Base-by-base conservation (phyloP, 441 rosid species). In the Manihot esculenta region DNA sequence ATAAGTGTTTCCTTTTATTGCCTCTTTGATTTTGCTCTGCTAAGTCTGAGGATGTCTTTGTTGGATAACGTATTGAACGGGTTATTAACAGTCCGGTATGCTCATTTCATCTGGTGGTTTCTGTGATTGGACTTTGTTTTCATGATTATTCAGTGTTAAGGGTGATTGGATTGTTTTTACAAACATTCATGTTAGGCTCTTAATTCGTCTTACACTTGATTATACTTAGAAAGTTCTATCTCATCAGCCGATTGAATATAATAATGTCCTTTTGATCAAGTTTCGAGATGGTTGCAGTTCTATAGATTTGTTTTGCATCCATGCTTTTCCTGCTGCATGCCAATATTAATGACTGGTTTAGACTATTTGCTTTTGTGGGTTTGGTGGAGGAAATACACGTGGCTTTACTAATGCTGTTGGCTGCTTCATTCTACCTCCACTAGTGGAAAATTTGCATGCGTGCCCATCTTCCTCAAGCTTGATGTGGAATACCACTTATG, bases 301-400 rank as follows among this genome's bases (percentile, higher is more conserved):
- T 50, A 5, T 26, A 35, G 10, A 20, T 35, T 13, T n/a, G 18
- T 53, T 55, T 23, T 12, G 2, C 35, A 1, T 66, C 5, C 0
- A 30, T 26, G 59, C 21, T 33, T 35, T 49, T 12, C 14, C 38
- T 7, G 15, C n/a, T 70, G 66, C 66, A 70, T 60, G 73, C 50
- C 47, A 24, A 70, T 2, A 15, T 33, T 9, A 60, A 12, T 50
- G 59, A 47, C 35, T 48, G 56, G 47, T 61, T 33, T 35, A 21
- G 59, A 21, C 33, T 61, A 20, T 11, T 50, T 35, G 49, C 23
- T 61, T 70, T 38, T 61, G 51, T 27, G 59, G 50, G 38, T 60
- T 60, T 41, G 9, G 38, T 61, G 67, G 45, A 61, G 23, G 60
- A 62, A 24, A 50, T 35, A 38, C 15, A 30, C 33, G 30, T 48